These are phyloP conservation scores for Lachancea fermentati DNA, from an alignment of 805 yeast species.

Conservation along the genomic window DNA sequence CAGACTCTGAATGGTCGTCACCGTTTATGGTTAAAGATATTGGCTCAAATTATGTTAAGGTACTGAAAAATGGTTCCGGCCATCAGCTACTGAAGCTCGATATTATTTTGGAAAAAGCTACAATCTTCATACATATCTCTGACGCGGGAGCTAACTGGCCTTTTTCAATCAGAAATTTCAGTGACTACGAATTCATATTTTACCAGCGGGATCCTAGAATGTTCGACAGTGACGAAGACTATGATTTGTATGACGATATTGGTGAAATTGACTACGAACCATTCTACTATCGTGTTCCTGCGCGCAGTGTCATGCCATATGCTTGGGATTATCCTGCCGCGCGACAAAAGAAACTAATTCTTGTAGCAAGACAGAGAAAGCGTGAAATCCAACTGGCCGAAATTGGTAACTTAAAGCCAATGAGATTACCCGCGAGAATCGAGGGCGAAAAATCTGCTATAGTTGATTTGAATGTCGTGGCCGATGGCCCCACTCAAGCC, in stretches of 20 bases:
- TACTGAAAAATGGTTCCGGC: slow-evolving; percentile 55
- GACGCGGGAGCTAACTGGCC: slow-evolving; percentile 87
- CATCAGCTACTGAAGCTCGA: slow-evolving; percentile 70
- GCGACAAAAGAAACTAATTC: slow-evolving; percentile 66
- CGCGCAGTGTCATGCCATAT: slow-evolving; percentile 93
- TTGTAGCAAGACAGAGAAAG: slow-evolving; percentile 67
- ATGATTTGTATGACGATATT: slow-evolving; percentile 53
- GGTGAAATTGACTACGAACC: slow-evolving; percentile 63
- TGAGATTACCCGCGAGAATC: slow-evolving; percentile 54
- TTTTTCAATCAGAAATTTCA: slow-evolving; percentile 81
- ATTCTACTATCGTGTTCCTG: slow-evolving; percentile 72
- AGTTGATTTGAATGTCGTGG: slow-evolving; percentile 86
- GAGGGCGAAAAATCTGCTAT: slow-evolving; percentile 40
- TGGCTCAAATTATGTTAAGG: slow-evolving; percentile 74
- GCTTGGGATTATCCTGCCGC: slow-evolving; percentile 98
- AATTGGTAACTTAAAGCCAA: slow-evolving; percentile 85
- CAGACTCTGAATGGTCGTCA: slow-evolving; percentile 70
- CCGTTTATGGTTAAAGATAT: slow-evolving; percentile 81
- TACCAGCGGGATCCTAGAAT: slow-evolving; percentile 76
- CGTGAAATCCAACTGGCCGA: slow-evolving; percentile 83
- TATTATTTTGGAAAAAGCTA: slow-evolving; percentile 70
- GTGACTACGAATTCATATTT: slow-evolving; percentile 77
- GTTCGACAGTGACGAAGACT: slow-evolving; percentile 28
- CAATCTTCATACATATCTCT: slow-evolving; percentile 68
- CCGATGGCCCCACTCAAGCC: slow-evolving; percentile 93